Percentiles rank a stretch among this genome's conserved stretches.
Evolutionary conservation across 2,329 filamentous ascomycete genomes (phyloP).

Genomic region (Metarhizium sp.): DNA sequence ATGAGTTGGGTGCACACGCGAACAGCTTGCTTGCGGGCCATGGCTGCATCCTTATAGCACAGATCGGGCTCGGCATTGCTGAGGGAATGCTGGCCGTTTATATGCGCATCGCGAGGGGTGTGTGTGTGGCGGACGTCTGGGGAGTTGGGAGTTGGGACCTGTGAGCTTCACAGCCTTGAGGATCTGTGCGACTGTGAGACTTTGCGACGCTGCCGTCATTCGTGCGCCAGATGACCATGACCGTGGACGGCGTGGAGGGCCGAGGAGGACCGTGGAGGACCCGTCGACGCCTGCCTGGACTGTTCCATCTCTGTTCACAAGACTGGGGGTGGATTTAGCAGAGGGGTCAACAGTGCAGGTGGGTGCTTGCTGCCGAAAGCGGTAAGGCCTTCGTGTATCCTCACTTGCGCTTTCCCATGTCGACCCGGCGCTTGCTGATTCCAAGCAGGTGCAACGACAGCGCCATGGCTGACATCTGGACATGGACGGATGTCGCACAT

Average conservation of each 20-base stretch:
- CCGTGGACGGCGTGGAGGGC: no score
- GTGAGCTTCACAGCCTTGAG: background rate
- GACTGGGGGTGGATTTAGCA: background rate
- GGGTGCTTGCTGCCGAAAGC: conserved; percentile 1
- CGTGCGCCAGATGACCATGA: no score
- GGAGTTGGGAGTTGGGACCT: background rate
- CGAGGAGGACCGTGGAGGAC: no score
- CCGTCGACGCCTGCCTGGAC: background rate
- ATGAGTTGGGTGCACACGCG: background rate
- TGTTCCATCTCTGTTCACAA: background rate
- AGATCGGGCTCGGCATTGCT: background rate
- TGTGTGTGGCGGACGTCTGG: background rate
- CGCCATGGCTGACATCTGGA: no score
- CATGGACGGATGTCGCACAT: no score
- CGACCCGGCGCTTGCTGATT: no score
- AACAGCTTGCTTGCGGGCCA: background rate
- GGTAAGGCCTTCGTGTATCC: conserved; percentile 4
- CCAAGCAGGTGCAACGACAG: no score
- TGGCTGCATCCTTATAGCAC: background rate
- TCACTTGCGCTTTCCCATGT: background rate
- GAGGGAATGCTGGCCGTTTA: conserved; percentile 36
- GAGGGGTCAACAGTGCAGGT: background rate
- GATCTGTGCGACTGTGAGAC: background rate
- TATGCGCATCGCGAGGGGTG: conserved; percentile 25
- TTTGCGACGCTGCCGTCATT: background rate